phyloP scores from a whole-genome alignment of 345 rosid species.

The Rubroshorea leprosula region DNA sequence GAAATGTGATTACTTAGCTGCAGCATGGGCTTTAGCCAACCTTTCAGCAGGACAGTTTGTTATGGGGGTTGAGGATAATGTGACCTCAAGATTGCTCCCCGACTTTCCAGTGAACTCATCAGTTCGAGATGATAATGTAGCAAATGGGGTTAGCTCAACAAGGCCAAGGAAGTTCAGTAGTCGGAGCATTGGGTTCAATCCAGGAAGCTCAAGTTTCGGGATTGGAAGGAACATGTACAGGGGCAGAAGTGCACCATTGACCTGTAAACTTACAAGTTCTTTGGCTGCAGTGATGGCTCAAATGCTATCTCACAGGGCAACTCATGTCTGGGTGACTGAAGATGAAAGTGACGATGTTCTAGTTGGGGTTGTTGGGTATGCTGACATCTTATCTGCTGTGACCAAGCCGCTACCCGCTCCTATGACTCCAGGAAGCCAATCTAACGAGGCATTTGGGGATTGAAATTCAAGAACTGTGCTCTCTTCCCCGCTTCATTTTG shows the following conservation, averaged over 20 bases:
- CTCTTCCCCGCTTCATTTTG: background rate
- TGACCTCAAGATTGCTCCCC: conserved; percentile 49
- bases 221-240: conserved; percentile 80
- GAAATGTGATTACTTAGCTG: conserved; percentile 90
- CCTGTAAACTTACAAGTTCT: conserved; percentile 78
- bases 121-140: conserved; percentile 26
- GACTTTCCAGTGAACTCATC: conserved; percentile 46
- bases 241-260: conserved; percentile 90
- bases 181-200: conserved; percentile 83
- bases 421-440: conserved; percentile 27
- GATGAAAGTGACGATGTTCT: conserved; percentile 68
- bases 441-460: conserved; percentile 31
- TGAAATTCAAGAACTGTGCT: conserved; percentile 48
- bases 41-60: conserved; percentile 92
- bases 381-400: conserved; percentile 75
- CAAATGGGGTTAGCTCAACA: conserved; percentile 28
- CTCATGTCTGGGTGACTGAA: conserved; percentile 94
- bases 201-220: conserved; percentile 47
- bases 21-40: conserved; percentile 95
- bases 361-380: conserved; percentile 84
- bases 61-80: conserved; percentile 88
- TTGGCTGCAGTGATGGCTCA: conserved; percentile 98
- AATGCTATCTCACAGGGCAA: conserved; percentile 91
- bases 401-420: conserved; percentile 56
- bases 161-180: conserved; percentile 80